Evolutionary conservation across 257 asterid genomes (phyloP).

Genomic region (Ophiorrhiza pumila): DNA sequence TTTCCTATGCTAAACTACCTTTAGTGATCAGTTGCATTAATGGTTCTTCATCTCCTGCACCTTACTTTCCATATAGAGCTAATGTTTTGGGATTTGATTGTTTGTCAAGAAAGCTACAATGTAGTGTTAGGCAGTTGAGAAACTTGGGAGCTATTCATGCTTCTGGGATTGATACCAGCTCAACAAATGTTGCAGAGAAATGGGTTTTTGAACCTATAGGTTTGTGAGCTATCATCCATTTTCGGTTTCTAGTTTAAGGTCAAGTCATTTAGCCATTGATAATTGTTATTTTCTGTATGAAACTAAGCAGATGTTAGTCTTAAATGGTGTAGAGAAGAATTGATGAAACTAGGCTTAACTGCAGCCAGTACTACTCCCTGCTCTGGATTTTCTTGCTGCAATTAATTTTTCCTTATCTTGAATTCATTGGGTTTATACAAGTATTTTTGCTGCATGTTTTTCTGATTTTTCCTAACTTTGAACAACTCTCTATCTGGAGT

Average conservation of each 20-base stretch:
- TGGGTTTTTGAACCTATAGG: slow-evolving; percentile 90
- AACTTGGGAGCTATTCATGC: slow-evolving; percentile 47
- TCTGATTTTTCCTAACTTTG: neutral
- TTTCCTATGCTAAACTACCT: slow-evolving; percentile 13
- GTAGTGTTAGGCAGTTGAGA: slow-evolving; percentile 36
- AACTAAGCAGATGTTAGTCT: neutral
- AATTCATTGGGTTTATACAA: neutral
- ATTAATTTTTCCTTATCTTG: neutral
- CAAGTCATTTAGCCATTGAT: neutral
- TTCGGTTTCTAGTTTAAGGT: neutral
- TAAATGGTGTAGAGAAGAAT: neutral
- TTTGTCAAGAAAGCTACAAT: slow-evolving; percentile 43
- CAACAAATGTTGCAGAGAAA: slow-evolving; percentile 37
- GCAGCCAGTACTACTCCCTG: neutral
- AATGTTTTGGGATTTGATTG: slow-evolving; percentile 44
- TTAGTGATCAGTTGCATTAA: slow-evolving; percentile 9
- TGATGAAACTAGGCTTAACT: neutral
- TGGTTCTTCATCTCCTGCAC: slow-evolving; percentile 13
- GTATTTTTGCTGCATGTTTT: neutral
- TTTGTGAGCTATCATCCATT: slow-evolving; percentile 12
- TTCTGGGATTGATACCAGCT: slow-evolving; percentile 37
- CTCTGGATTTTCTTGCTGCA: neutral
- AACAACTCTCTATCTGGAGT: neutral
- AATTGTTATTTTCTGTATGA: neutral
- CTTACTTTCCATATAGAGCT: slow-evolving; percentile 26